phyloP scores from a whole-genome alignment of 768 basidiomycete species.

The Tylopilus sp. region DNA sequence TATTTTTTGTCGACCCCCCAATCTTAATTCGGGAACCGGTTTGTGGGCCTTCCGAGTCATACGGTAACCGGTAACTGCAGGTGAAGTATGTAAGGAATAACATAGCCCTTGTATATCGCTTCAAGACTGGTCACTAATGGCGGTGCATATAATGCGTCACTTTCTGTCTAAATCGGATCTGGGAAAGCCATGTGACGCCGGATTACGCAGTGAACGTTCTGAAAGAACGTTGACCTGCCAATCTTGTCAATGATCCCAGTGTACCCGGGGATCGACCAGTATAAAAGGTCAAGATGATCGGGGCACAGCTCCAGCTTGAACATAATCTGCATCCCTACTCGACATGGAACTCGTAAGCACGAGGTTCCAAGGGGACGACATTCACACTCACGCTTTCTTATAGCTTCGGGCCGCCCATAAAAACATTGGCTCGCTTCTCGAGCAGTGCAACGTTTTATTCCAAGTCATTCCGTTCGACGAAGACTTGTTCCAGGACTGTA shows the following conservation, averaged over 20 bases:
- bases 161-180: neutral
- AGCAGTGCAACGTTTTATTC: constrained; percentile 16
- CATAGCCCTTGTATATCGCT: no score
- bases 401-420: constrained; percentile 10
- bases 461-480: constrained; percentile 12
- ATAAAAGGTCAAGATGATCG: neutral
- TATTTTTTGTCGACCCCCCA: no score
- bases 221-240: neutral
- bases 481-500: constrained; percentile 20
- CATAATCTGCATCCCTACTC: neutral
- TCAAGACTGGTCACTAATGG: no score
- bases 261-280: no score
- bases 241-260: neutral
- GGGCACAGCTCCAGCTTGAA: neutral
- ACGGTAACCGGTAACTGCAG: no score
- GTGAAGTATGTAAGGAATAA: no score
- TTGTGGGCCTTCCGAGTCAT: no score
- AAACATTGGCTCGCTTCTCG: constrained; percentile 15
- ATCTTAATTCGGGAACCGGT: no score
- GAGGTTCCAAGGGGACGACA: neutral
- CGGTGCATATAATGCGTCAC: neutral
- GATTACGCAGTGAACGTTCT: constrained; percentile 9
- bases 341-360: constrained; percentile 8
- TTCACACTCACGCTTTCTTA: neutral
- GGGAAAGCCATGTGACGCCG: neutral